These are phyloP conservation scores for Bipolaris cookei DNA, from an alignment of 2,329 filamentous ascomycete species.

Conservation along the genomic window DNA sequence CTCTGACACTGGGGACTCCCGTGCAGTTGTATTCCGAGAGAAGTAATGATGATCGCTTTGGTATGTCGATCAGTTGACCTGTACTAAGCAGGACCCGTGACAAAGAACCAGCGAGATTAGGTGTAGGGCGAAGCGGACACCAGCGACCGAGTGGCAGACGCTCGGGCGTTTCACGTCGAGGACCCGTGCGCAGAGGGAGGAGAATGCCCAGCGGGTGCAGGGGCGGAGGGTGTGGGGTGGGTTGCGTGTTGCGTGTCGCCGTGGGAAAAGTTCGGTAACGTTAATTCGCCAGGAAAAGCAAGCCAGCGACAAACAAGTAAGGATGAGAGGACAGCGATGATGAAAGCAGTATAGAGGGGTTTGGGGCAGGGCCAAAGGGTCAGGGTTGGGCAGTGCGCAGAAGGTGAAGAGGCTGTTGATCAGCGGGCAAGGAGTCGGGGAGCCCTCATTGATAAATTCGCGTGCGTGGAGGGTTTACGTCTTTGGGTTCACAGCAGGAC, in stretches of 20 bases:
- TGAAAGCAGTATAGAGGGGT: constrained; percentile 44
- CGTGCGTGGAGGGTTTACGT: constrained; percentile 39
- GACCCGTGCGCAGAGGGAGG: constrained; percentile 43
- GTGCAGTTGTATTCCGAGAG: constrained; percentile 40
- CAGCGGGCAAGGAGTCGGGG: constrained; percentile 42
- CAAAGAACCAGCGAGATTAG: constrained; percentile 48
- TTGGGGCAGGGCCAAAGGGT: constrained; percentile 14
- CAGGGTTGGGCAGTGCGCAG: neutral
- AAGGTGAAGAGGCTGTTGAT: constrained; percentile 41
- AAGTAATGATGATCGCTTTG: constrained; percentile 46
- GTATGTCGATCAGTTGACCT: constrained; percentile 48
- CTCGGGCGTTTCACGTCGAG: constrained; percentile 49
- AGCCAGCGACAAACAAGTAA: constrained; percentile 45
- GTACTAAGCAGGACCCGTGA: constrained; percentile 46
- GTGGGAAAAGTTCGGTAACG: constrained; percentile 33
- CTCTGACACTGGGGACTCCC: constrained; percentile 46
- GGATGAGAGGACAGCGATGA: constrained; percentile 38
- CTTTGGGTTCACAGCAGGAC: constrained; percentile 42
- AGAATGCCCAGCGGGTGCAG: constrained; percentile 34
- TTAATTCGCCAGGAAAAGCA: constrained; percentile 29
- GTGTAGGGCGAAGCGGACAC: constrained; percentile 36
- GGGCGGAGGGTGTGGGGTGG: constrained; percentile 33
- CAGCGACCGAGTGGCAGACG: constrained; percentile 44
- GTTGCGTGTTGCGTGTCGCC: constrained; percentile 37
- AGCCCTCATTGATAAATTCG: constrained; percentile 45